Evolutionary conservation across 2,329 filamentous ascomycete species (phyloP).

Genomic region (Pseudopyrenochaeta lycopersici): DNA sequence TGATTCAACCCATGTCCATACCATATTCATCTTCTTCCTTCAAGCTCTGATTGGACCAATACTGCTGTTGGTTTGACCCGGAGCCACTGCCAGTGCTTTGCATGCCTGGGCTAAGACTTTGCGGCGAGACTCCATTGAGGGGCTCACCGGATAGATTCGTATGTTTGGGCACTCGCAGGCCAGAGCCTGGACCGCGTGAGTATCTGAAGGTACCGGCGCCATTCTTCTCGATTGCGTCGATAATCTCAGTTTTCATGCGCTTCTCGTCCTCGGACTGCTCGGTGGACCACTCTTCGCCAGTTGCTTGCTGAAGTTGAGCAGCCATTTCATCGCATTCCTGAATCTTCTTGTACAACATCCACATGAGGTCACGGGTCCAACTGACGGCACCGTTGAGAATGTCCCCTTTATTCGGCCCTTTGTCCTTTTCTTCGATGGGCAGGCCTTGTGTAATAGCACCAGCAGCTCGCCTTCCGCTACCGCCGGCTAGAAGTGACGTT

Average conservation of each 20-base stretch:
- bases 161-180: constrained; percentile 89
- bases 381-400: constrained; percentile 96
- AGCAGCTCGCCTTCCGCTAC: constrained; percentile 81
- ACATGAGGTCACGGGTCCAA: constrained; percentile 98
- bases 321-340: constrained; percentile 88
- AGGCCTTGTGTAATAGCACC: constrained; percentile 91
- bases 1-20: constrained; percentile 69
- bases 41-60: constrained; percentile 69
- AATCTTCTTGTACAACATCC: constrained; percentile 89
- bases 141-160: constrained; percentile 90
- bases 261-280: constrained; percentile 84
- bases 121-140: constrained; percentile 65
- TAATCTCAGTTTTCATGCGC: constrained; percentile 92
- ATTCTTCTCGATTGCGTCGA: constrained; percentile 86
- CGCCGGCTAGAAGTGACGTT: constrained; percentile 87
- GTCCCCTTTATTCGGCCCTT: constrained; percentile 97
- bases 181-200: constrained; percentile 81
- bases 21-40: constrained; percentile 93
- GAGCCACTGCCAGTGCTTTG: constrained; percentile 74
- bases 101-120: constrained; percentile 63
- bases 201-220: constrained; percentile 81
- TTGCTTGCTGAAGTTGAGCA: constrained; percentile 65
- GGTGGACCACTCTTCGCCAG: constrained; percentile 43
- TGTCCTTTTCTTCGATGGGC: constrained; percentile 96
- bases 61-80: constrained; percentile 59